Percentiles rank a stretch among this genome's conserved stretches.
phyloP scores from a whole-genome alignment of 148 eudicot genomes.

The Amaranthus palmeri region DNA sequence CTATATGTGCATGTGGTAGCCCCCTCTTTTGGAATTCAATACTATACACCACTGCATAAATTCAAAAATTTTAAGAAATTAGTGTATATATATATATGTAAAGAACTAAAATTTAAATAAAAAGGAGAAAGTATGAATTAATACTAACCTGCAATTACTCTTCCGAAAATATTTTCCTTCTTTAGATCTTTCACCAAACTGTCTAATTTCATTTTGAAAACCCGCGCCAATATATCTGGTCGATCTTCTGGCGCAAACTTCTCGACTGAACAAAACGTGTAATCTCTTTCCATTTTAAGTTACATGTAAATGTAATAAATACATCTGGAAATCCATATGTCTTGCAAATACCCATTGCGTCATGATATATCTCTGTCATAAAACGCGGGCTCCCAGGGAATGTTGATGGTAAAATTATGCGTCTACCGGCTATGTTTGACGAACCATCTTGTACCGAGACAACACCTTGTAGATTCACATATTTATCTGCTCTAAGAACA shows the following conservation, averaged over 20 bases:
- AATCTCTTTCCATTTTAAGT: neutral
- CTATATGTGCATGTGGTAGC: neutral
- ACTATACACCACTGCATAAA: neutral
- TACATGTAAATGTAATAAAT: neutral
- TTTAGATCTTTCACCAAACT: neutral
- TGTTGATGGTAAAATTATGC: too few relatives aligned
- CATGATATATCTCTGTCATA: too few relatives aligned
- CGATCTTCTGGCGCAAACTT: neutral
- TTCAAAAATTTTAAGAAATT: neutral
- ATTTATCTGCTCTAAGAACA: too few relatives aligned
- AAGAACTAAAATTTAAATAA: neutral
- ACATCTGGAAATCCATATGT: too few relatives aligned
- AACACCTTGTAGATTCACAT: too few relatives aligned
- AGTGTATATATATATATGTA: neutral
- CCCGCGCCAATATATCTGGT: neutral
- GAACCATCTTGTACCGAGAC: too few relatives aligned
- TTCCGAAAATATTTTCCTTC: neutral
- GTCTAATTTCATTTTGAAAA: neutral
- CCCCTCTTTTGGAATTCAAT: slow-evolving; percentile 17
- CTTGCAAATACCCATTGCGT: too few relatives aligned
- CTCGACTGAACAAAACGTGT: neutral
- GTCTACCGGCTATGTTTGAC: too few relatives aligned
- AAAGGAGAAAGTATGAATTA: too few relatives aligned
- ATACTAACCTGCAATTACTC: neutral
- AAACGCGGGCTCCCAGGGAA: too few relatives aligned